Conservation (phyloP, 345 rosid genomes). For the Garcia nutans region DNA sequence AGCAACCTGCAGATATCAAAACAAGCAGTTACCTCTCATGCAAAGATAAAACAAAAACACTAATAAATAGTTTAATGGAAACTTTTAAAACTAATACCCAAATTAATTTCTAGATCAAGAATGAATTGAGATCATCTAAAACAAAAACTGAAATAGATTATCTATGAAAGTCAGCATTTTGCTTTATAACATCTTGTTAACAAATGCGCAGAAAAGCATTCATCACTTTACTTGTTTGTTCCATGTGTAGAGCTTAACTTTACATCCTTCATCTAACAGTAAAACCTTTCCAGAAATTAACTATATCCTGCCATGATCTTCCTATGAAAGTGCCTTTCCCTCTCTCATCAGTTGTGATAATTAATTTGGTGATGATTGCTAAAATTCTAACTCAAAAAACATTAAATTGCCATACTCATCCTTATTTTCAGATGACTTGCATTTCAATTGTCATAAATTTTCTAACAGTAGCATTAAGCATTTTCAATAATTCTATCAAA, state of each 20-base stretch:
- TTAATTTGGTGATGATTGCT: background rate
- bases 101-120: background rate
- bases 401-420: background rate
- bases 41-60: background rate
- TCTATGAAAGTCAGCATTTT: background rate
- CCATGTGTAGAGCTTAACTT: background rate
- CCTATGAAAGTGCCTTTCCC: background rate
- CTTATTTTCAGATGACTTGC: background rate
- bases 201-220: constrained; percentile 5
- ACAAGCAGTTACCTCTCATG: background rate
- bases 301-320: background rate
- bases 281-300: background rate
- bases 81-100: background rate
- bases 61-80: background rate
- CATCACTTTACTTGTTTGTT: background rate
- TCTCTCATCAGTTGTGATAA: background rate
- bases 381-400: background rate
- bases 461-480: background rate
- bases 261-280: background rate
- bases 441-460: background rate
- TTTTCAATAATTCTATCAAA: background rate
- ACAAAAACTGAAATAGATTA: background rate
- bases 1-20: constrained; percentile 68
- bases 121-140: background rate
- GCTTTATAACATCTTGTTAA: background rate